Evolutionary conservation across 805 yeast species (phyloP).

Genomic region (Sporopachydermia lactativora): DNA sequence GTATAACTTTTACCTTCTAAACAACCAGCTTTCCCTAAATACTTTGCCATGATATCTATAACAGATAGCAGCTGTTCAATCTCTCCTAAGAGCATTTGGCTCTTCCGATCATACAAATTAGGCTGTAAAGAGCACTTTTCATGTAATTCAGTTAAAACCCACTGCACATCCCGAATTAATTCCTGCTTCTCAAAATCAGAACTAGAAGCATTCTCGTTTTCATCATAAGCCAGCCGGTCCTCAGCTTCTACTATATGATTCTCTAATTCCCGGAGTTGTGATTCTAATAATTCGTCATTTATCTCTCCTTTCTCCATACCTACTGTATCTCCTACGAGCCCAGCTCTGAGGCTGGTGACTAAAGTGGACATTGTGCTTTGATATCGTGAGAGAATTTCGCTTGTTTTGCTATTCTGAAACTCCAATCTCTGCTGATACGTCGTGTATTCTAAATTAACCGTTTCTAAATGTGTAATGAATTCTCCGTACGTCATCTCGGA

Average conservation of each 20-base stretch:
- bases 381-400: conserved; percentile 7
- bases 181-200: background rate
- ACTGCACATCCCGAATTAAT: background rate
- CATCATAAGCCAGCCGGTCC: background rate
- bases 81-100: background rate
- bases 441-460: conserved; percentile 8
- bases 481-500: background rate
- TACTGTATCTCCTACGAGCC: background rate
- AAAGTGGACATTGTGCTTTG: conserved; percentile 8
- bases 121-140: background rate
- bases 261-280: background rate
- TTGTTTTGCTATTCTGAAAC: conserved; percentile 8
- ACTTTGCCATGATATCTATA: background rate
- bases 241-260: background rate
- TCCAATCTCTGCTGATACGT: conserved; percentile 11
- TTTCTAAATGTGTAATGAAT: background rate
- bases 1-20: background rate
- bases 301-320: background rate
- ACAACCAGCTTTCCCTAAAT: background rate
- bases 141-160: background rate
- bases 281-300: background rate
- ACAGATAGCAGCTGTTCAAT: background rate
- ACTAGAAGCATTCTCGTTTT: background rate
- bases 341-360: background rate
- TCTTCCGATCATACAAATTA: background rate